These are phyloP conservation scores for Avicennia marina DNA, from an alignment of 257 asterid species.

Conservation along the genomic window DNA sequence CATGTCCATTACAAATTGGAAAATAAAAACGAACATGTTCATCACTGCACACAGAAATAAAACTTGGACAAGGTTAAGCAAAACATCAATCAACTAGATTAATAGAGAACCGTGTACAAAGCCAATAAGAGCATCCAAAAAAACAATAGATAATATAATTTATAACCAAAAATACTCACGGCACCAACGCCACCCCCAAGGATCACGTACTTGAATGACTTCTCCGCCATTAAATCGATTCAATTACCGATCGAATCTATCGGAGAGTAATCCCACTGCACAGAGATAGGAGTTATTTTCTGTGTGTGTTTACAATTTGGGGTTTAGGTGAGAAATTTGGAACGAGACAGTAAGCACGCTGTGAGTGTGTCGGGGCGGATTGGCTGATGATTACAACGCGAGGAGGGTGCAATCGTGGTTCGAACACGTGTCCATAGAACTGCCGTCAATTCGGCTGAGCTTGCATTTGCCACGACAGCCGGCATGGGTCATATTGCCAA, in stretches of 20 bases:
- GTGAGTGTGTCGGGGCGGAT: neutral
- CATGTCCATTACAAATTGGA: neutral
- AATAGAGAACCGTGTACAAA: neutral
- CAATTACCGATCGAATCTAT: neutral
- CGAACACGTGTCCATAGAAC: neutral
- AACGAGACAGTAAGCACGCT: slow-evolving; percentile 4
- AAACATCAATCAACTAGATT: neutral
- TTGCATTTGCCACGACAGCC: no score
- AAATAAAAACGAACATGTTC: no score
- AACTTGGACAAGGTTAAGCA: no score
- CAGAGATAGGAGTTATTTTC: neutral
- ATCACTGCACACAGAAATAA: no score
- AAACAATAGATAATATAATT: neutral
- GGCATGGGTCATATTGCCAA: no score
- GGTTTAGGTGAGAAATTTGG: slow-evolving; percentile 24
- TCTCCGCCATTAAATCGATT: slow-evolving; percentile 58
- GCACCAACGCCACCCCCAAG: slow-evolving; percentile 91
- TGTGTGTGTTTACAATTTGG: neutral
- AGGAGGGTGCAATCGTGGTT: no score
- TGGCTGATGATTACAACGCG: slow-evolving; percentile 15
- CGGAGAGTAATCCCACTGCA: neutral
- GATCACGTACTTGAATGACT: slow-evolving; percentile 82
- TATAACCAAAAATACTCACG: slow-evolving; percentile 41
- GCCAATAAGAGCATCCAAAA: neutral
- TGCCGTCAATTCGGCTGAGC: neutral